Conservation (phyloP, 2,329 filamentous ascomycete species). For the Scleromitrula shiraiana region DNA sequence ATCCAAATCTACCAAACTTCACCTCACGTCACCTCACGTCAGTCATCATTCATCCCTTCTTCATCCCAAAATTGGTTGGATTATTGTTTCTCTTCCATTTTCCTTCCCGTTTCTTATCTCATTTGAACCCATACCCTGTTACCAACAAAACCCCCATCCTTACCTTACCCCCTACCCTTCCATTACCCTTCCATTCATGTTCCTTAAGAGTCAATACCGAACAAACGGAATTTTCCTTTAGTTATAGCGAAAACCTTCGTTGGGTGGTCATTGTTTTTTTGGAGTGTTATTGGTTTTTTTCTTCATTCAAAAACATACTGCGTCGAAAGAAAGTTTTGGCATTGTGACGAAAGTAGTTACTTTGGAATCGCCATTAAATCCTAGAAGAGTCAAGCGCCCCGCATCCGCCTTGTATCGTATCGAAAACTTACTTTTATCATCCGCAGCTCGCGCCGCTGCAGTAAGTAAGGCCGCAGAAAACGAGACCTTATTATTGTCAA, state of each 20-base stretch:
- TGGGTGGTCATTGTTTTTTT: not conserved
- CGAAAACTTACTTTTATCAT: slow-evolving; percentile 17
- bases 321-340: not conserved
- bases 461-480: slow-evolving; percentile 23
- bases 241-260: not conserved
- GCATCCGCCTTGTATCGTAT: slow-evolving; percentile 15
- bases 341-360: not conserved
- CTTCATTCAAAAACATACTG: not conserved
- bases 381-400: slow-evolving; percentile 20
- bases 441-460: slow-evolving; percentile 23
- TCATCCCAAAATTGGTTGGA: not conserved
- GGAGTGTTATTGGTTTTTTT: not conserved
- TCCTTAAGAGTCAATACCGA: too few species aligned
- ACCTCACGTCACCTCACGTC: too few species aligned
- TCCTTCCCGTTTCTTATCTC: not conserved
- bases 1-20: too few species aligned
- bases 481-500: slow-evolving; percentile 12
- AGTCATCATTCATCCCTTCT: not conserved
- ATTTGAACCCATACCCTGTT: not conserved
- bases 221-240: not conserved
- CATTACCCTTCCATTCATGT: not conserved
- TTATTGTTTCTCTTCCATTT: not conserved
- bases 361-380: too few species aligned
- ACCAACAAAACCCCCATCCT: not conserved
- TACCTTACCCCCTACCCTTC: not conserved